phyloP scores from a whole-genome alignment of 2,329 filamentous ascomycete genomes.

The Amesomyces nigricolor region DNA sequence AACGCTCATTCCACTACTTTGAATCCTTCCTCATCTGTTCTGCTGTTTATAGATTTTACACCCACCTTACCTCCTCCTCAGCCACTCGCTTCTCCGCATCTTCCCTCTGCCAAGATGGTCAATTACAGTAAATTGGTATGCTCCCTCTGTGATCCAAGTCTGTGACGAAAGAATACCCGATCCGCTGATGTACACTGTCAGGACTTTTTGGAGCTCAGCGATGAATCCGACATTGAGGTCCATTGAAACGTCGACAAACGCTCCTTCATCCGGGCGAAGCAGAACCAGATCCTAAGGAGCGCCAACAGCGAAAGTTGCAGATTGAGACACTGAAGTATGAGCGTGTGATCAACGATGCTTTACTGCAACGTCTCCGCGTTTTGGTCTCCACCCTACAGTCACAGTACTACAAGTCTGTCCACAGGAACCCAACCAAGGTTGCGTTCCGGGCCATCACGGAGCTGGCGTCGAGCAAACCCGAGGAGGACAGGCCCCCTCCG shows the following conservation, averaged over 20 bases:
- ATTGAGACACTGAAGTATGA: neutral
- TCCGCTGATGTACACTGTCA: neutral
- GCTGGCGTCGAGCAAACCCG: neutral
- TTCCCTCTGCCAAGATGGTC: neutral
- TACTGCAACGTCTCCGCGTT: neutral
- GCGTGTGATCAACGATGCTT: neutral
- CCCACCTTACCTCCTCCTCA: too few relatives aligned
- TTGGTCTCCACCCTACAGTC: neutral
- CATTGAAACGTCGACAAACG: neutral
- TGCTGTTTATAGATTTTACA: too few relatives aligned
- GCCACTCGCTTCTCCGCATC: neutral
- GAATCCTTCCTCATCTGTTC: too few relatives aligned
- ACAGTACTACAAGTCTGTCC: neutral
- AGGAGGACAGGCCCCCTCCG: neutral
- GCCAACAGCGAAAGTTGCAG: constrained; percentile 5
- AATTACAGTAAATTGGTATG: neutral
- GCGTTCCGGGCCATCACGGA: constrained; percentile 1
- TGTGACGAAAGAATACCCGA: neutral
- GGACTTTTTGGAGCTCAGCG: neutral
- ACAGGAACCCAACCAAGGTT: neutral
- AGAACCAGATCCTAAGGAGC: neutral
- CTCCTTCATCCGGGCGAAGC: constrained; percentile 1
- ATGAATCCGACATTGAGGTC: neutral
- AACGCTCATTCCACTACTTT: too few relatives aligned
- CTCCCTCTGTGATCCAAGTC: neutral